phyloP scores from a whole-genome alignment of 148 eudicot genomes.

The Vaccinium myrtillus region DNA sequence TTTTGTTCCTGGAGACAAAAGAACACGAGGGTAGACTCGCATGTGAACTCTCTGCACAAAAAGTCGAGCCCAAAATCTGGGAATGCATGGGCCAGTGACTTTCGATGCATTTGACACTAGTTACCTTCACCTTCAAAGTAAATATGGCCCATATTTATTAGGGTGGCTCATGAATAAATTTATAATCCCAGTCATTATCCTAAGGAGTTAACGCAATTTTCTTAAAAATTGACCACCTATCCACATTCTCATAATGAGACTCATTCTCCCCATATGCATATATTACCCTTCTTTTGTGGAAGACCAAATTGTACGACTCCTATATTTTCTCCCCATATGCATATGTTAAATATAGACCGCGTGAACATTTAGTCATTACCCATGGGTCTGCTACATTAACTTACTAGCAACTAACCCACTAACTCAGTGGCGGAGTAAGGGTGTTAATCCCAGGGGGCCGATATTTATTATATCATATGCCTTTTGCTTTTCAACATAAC shows the following conservation, averaged over 20 bases:
- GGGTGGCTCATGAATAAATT: background rate
- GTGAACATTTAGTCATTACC: too few species aligned
- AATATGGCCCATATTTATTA: background rate
- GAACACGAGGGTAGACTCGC: background rate
- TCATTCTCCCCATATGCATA: background rate
- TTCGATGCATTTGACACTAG: background rate
- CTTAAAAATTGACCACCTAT: background rate
- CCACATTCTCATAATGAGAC: background rate
- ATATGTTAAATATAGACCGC: background rate
- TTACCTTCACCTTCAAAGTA: background rate
- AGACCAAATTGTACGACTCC: background rate
- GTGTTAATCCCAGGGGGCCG: too few species aligned
- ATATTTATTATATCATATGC: too few species aligned
- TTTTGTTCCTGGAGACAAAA: background rate
- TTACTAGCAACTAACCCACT: too few species aligned
- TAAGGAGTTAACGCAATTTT: background rate
- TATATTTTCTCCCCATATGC: background rate
- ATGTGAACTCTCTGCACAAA: background rate
- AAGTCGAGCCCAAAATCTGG: background rate
- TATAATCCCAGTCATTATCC: background rate
- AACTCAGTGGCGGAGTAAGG: too few species aligned
- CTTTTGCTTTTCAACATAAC: too few species aligned
- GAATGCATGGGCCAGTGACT: background rate
- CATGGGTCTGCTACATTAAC: too few species aligned
- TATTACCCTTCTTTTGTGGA: background rate